These are phyloP conservation scores for Mimosa pudica DNA, from an alignment of 306 rosid species.

Conservation along the genomic window DNA sequence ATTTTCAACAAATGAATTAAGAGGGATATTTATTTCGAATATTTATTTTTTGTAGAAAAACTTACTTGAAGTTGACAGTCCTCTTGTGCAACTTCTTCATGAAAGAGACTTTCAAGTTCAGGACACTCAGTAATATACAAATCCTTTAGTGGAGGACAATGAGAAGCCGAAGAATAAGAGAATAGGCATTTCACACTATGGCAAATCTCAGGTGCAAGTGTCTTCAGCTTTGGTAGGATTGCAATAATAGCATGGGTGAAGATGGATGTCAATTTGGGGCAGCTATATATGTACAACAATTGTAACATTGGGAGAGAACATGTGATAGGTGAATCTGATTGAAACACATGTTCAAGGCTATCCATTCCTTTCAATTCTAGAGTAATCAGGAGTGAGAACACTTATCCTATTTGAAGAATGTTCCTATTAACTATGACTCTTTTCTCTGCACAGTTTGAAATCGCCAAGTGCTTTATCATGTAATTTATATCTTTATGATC, in stretches of 20 bases:
- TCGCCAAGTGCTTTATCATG: neutral
- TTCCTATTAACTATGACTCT: neutral
- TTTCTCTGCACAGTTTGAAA: neutral
- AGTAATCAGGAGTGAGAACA: neutral
- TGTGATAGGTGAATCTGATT: neutral
- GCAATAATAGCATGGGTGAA: neutral
- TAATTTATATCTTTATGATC: neutral
- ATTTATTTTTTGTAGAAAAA: no score
- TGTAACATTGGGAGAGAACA: neutral
- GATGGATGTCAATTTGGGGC: neutral
- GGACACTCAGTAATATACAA: no score
- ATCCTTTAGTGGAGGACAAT: no score
- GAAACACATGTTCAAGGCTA: neutral
- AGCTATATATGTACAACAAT: fast-evolving
- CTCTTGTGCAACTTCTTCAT: no score
- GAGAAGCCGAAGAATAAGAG: no score
- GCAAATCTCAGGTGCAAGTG: fast-evolving
- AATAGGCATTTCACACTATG: no score
- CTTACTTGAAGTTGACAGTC: no score
- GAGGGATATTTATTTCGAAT: no score
- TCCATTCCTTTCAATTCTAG: fast-evolving
- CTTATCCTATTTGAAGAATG: neutral
- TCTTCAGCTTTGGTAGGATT: neutral
- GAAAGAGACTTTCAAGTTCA: no score
- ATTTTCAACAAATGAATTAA: no score